Evolutionary conservation across 805 yeast genomes (phyloP), one percentile per base, ranked within the genome.

Genomic region (Saturnispora ahearnii): DNA sequence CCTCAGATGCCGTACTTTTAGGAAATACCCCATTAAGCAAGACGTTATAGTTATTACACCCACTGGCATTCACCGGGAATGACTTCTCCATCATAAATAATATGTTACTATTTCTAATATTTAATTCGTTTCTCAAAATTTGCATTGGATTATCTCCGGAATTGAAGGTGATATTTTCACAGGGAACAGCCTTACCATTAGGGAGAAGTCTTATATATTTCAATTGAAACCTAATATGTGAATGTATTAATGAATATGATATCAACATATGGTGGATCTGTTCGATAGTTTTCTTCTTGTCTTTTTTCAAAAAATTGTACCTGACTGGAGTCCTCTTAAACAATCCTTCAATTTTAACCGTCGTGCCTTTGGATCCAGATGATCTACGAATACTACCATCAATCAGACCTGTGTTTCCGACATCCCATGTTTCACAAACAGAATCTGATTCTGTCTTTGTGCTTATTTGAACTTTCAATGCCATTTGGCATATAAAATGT

Each of bases 341-440:
- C 5, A 74, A 45, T 0, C 65, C 68, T 36, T 51, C 55, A 1
- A 72, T 50, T 4, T 52, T 58, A 0, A 74, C 55, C 0, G 65
- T 54, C 0, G 78, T 73, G 0, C 78, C 78, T 2, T 44, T 40
- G 1, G 64, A 55, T 18, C 62, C 57, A 2, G 72, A 58, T 1
- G 60, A 56, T 15, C 57, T 59, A 10, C 48, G 53, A 1, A 61
- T 31, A 4, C 49, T 49, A 1, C 59, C 51, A 2, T 44, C 33
- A 0, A 58, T 58, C 2, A 57, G 4, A 1, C 76, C 75, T 5
- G 53, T 44, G 2, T 38, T 48, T 45, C 59, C 55, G 2, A 71
- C 68, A 9, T 45, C 46, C 77, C 77, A 73, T 28, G 54, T 55
- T 44, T 67, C 67, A 0, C 65, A 72, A 26, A 62, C 53, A 1